Evolutionary conservation across 2,329 filamentous ascomycete genomes (phyloP).

Genomic region (Colletotrichum coccodes): DNA sequence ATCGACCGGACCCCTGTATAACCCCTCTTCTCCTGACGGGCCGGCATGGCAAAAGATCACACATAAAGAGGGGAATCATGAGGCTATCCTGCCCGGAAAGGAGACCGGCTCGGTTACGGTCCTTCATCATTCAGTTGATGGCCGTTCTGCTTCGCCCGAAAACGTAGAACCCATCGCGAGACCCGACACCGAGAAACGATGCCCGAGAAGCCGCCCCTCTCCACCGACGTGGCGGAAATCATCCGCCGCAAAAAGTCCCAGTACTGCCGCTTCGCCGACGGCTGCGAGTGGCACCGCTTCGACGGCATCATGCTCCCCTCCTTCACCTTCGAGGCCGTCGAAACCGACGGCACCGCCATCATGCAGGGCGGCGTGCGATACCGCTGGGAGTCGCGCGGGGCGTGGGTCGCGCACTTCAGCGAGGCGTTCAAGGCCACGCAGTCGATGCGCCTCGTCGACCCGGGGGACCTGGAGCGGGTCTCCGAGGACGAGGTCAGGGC

Average conservation of each 20-base stretch:
- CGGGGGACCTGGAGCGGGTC: slow-evolving; percentile 19
- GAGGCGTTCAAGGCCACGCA: not conserved
- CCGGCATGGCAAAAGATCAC: not conserved
- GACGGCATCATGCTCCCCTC: slow-evolving; percentile 25
- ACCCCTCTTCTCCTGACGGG: not conserved
- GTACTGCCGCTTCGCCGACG: slow-evolving; percentile 33
- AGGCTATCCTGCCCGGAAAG: too few relatives aligned
- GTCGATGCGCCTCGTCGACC: slow-evolving; percentile 14
- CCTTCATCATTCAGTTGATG: too few relatives aligned
- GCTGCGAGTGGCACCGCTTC: slow-evolving; percentile 21
- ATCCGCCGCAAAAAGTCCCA: slow-evolving; percentile 32
- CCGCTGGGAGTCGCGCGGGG: slow-evolving; percentile 12
- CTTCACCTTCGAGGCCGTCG: slow-evolving; percentile 19
- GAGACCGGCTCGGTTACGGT: too few relatives aligned
- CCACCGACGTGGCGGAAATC: slow-evolving; percentile 24
- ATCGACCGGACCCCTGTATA: not conserved
- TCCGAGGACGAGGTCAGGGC: slow-evolving; percentile 31
- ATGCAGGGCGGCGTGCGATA: not conserved
- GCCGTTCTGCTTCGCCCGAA: not conserved
- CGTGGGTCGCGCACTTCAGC: slow-evolving; percentile 17
- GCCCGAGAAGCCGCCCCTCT: not conserved
- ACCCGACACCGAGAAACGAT: not conserved
- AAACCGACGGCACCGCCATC: not conserved
- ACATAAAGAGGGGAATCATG: not conserved
- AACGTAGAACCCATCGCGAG: not conserved